These are phyloP conservation scores for Elsinoe arachidis DNA, from an alignment of 2,329 filamentous ascomycete species.

Conservation along the genomic window DNA sequence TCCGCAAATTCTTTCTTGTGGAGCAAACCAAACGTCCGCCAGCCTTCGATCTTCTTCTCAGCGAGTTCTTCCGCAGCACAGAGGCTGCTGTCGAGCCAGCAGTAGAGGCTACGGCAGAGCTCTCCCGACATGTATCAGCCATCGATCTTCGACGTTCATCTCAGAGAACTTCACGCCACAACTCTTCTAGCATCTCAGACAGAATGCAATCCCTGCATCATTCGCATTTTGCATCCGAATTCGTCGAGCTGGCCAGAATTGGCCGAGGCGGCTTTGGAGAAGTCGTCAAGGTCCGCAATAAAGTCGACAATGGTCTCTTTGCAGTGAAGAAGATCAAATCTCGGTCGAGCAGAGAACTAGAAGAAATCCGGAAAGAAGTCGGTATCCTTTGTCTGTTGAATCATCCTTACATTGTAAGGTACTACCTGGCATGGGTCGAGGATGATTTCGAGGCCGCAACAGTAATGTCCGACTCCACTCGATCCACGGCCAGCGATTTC, in stretches of 20 bases:
- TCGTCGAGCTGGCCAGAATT: conserved; percentile 77
- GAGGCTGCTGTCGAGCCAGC: conserved; percentile 31
- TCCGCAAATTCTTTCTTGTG: conserved; percentile 74
- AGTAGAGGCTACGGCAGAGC: background rate
- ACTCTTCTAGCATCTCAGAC: conserved; percentile 24
- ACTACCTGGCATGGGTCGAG: conserved; percentile 93
- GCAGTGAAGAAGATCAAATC: conserved; percentile 95
- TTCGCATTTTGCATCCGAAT: conserved; percentile 81
- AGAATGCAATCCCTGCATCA: conserved; percentile 4
- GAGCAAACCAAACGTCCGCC: conserved; percentile 78
- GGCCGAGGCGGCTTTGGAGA: conserved; percentile 94
- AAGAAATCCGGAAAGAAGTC: conserved; percentile 76
- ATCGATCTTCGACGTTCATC: conserved; percentile 22
- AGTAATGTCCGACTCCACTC: conserved; percentile 4
- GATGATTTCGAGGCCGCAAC: conserved; percentile 36
- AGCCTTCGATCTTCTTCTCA: conserved; percentile 62
- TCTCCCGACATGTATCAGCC: conserved; percentile 13
- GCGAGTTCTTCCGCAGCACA: conserved; percentile 46
- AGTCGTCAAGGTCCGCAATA: conserved; percentile 90
- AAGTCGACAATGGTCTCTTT: conserved; percentile 86
- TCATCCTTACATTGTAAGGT: conserved; percentile 79
- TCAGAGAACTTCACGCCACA: conserved; percentile 24
- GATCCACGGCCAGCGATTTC: too few relatives aligned
- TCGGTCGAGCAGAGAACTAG: conserved; percentile 60
- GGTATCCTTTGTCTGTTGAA: conserved; percentile 85